Conservation (phyloP, 768 basidiomycete species). For the Lyophyllum shimeji region DNA sequence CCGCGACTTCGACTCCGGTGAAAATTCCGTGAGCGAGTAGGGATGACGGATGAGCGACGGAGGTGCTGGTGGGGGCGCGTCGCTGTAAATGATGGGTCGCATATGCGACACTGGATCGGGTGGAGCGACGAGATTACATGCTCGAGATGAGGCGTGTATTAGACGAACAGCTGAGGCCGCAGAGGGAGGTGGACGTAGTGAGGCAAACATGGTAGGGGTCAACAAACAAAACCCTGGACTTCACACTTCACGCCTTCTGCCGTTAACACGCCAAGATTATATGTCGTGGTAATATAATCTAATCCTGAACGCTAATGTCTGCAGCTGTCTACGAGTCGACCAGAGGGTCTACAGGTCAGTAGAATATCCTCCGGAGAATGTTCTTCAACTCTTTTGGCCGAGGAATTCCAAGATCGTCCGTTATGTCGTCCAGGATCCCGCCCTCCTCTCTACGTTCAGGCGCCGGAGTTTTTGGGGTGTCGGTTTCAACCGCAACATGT, state of each 20-base stretch:
- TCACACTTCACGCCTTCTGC: not conserved
- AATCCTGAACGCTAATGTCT: not conserved
- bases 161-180: slow-evolving; percentile 8
- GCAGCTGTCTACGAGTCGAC: not conserved
- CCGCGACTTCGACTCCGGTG: slow-evolving; percentile 27
- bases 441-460: slow-evolving; percentile 19
- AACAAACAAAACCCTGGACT: slow-evolving; percentile 2
- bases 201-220: slow-evolving; percentile 14
- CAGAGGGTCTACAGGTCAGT: not conserved
- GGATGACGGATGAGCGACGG: slow-evolving; percentile 53
- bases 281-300: not conserved
- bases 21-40: slow-evolving; percentile 79
- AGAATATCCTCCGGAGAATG: slow-evolving; percentile 32
- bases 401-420: slow-evolving; percentile 46
- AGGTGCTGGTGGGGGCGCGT: slow-evolving; percentile 38
- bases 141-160: slow-evolving; percentile 26
- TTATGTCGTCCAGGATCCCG: slow-evolving; percentile 44
- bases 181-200: slow-evolving; percentile 12
- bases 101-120: slow-evolving; percentile 79
- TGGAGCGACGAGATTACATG: slow-evolving; percentile 54
- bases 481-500: slow-evolving; percentile 14
- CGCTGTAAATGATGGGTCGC: slow-evolving; percentile 76
- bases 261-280: too few species aligned
- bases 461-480: slow-evolving; percentile 13
- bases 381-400: slow-evolving; percentile 30